A percentile compares a stretch with the other conserved stretches of the same genome.
phyloP scores from a whole-genome alignment of 2,329 filamentous ascomycete genomes.

The Alternaria novae-zelandiae region DNA sequence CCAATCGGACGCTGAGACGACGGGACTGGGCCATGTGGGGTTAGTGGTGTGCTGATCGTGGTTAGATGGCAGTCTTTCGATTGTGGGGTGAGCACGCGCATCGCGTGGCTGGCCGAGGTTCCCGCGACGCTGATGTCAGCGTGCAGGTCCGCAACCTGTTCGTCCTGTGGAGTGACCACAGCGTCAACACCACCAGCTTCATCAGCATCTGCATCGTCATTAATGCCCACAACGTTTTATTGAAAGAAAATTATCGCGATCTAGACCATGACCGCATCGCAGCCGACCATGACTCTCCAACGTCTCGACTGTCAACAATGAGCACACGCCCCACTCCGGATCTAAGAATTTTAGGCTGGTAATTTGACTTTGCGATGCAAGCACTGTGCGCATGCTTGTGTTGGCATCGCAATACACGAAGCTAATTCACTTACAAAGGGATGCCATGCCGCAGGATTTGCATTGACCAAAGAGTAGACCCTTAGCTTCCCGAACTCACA shows the following conservation, averaged over 20 bases:
- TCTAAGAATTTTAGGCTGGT: neutral
- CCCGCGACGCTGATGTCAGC: constrained; percentile 13
- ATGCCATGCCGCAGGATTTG: neutral
- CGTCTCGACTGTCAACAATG: neutral
- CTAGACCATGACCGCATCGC: constrained; percentile 4
- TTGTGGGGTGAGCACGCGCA: constrained; percentile 25
- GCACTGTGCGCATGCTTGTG: too few relatives aligned
- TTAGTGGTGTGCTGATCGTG: constrained; percentile 23
- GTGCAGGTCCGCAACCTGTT: constrained; percentile 7
- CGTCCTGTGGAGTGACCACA: constrained; percentile 5
- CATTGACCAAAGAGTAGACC: neutral
- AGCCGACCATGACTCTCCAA: constrained; percentile 22
- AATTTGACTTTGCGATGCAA: neutral
- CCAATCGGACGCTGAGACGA: constrained; percentile 15
- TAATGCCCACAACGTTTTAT: neutral
- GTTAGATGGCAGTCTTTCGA: constrained; percentile 21
- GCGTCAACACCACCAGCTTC: constrained; percentile 3
- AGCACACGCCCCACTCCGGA: constrained; percentile 2
- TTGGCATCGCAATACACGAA: neutral
- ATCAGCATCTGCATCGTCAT: constrained; percentile 1
- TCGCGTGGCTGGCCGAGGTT: constrained; percentile 17
- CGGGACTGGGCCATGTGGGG: constrained; percentile 16
- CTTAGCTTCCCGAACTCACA: neutral
- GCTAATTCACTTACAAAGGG: neutral
- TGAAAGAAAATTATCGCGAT: neutral